Conservation (phyloP, 1,284 basidiomycete species). For the Irpex lacteus region DNA sequence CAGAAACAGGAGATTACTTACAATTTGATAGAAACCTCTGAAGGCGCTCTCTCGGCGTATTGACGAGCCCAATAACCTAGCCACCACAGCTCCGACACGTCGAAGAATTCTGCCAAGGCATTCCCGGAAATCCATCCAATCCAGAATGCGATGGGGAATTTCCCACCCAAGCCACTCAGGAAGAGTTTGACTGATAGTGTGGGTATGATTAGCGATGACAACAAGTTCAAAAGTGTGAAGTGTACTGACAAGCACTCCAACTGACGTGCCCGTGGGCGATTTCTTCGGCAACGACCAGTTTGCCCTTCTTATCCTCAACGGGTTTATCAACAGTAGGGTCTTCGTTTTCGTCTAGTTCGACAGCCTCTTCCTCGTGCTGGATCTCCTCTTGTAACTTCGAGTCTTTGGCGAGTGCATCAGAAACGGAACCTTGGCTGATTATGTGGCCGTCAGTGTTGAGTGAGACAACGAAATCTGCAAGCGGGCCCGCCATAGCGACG, state of each 20-base stretch:
- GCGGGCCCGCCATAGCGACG: slow-evolving; percentile 57
- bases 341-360: slow-evolving; percentile 39
- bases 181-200: slow-evolving; percentile 25
- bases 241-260: slow-evolving; percentile 36
- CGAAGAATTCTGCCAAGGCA: slow-evolving; percentile 21
- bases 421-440: slow-evolving; percentile 41
- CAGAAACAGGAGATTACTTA: slow-evolving; percentile 16
- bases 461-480: slow-evolving; percentile 62
- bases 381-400: slow-evolving; percentile 29
- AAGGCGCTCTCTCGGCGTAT: slow-evolving; percentile 26
- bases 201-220: slow-evolving; percentile 4
- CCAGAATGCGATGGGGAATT: slow-evolving; percentile 31
- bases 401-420: slow-evolving; percentile 41
- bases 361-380: slow-evolving; percentile 38
- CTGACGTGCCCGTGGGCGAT: slow-evolving; percentile 54
- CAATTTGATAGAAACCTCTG: slow-evolving; percentile 28
- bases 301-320: slow-evolving; percentile 33
- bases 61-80: slow-evolving; percentile 27
- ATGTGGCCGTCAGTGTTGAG: slow-evolving; percentile 50
- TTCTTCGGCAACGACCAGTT: slow-evolving; percentile 58
- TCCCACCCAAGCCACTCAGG: slow-evolving; percentile 29
- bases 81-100: slow-evolving; percentile 22
- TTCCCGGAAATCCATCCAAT: slow-evolving; percentile 23
- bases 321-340: slow-evolving; percentile 23
- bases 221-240: background rate